These are phyloP conservation scores for Penicillium decumbens DNA, from an alignment of 2,329 filamentous ascomycete species.

Conservation along the genomic window DNA sequence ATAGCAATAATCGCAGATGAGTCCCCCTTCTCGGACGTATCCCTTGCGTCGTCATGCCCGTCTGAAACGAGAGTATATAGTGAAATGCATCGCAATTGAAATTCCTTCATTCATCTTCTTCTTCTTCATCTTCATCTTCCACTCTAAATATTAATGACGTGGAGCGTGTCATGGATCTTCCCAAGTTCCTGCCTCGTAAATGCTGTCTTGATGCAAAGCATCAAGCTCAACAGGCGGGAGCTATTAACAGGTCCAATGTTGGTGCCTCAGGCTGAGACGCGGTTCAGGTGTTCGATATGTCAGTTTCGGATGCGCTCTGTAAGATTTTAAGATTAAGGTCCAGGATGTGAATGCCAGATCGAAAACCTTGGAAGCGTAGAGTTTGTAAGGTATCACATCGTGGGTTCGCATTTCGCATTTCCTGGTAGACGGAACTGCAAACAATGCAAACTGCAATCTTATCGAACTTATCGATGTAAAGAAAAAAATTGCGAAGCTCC, in stretches of 20 bases:
- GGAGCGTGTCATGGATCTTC: background rate
- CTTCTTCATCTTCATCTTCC: background rate
- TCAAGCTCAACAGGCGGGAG: background rate
- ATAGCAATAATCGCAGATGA: slow-evolving; percentile 12
- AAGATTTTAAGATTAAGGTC: slow-evolving; percentile 10
- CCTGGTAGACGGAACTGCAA: slow-evolving; percentile 19
- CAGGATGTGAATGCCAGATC: slow-evolving; percentile 6
- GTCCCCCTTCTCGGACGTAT: slow-evolving; percentile 10
- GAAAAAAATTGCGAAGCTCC: slow-evolving; percentile 17
- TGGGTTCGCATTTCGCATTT: slow-evolving; percentile 3
- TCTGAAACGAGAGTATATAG: slow-evolving; percentile 21
- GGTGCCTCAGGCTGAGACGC: slow-evolving; percentile 1
- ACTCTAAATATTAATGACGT: background rate
- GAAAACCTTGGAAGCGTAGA: background rate
- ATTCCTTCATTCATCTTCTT: background rate
- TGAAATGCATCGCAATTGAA: slow-evolving; percentile 17
- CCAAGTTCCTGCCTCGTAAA: background rate
- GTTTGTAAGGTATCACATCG: slow-evolving; percentile 17
- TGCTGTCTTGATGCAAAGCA: background rate
- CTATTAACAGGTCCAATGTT: slow-evolving; percentile 13
- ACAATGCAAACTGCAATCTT: slow-evolving; percentile 18
- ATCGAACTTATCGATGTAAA: slow-evolving; percentile 25
- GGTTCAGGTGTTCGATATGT: slow-evolving; percentile 12
- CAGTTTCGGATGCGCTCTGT: background rate
- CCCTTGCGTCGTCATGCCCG: slow-evolving; percentile 24